Evolutionary conservation across 495 filamentous ascomycete species (phyloP).

Genomic region (Podospora appendiculata): DNA sequence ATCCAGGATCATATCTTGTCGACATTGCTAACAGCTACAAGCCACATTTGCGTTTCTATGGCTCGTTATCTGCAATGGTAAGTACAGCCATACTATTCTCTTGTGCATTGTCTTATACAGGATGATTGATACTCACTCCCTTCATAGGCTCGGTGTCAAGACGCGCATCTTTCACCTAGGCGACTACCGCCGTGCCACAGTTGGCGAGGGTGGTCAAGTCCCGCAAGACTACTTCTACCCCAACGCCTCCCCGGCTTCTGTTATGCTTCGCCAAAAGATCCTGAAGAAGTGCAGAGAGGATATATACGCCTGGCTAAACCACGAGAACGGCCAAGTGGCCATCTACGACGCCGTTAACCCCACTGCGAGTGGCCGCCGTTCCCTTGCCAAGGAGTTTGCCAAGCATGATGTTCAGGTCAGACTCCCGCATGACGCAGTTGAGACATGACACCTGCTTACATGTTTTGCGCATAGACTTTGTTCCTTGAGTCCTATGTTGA

Average conservation of each 20-base stretch:
- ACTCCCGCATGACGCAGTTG: not conserved
- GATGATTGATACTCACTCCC: conserved; percentile 5
- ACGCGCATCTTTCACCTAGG: conserved; percentile 95
- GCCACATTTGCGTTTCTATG: conserved; percentile 91
- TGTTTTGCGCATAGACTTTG: conserved; percentile 53
- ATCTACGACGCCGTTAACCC: conserved; percentile 99
- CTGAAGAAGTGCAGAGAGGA: conserved; percentile 96
- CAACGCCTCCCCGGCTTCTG: conserved; percentile 80
- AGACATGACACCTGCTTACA: conserved; percentile 3
- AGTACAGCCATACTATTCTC: conserved; percentile 13
- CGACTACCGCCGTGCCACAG: conserved; percentile 88
- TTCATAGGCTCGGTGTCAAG: conserved; percentile 84
- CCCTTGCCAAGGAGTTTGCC: conserved; percentile 89
- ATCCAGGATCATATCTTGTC: no score
- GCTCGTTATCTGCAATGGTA: conserved; percentile 93
- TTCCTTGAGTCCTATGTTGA: conserved; percentile 96
- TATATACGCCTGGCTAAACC: conserved; percentile 89
- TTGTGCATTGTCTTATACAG: not conserved
- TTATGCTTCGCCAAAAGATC: conserved; percentile 90
- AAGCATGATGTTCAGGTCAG: conserved; percentile 88
- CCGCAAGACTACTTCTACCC: conserved; percentile 98
- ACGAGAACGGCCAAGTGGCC: conserved; percentile 96
- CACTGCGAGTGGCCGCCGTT: conserved; percentile 69
- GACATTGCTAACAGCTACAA: conserved; percentile 27
- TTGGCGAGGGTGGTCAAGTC: conserved; percentile 78